Conservation (phyloP, 2,329 filamentous ascomycete species). For the Aspergillus candidus region DNA sequence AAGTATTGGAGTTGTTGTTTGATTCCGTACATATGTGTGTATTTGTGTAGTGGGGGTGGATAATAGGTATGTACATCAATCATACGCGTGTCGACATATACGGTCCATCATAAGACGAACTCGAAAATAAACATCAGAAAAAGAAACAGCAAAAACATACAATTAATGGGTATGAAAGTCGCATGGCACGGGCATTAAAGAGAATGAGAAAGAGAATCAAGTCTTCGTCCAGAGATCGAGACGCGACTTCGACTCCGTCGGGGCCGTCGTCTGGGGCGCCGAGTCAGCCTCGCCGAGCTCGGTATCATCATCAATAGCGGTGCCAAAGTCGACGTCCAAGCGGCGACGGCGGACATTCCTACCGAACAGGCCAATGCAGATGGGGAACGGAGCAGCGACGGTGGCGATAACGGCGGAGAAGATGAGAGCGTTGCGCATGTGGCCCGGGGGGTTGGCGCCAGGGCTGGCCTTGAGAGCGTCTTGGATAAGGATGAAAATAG, state of each 20-base stretch:
- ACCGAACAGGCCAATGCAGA: slow-evolving; percentile 67
- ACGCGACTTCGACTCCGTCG: slow-evolving; percentile 2
- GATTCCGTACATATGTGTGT: too few species aligned
- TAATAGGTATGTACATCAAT: too few species aligned
- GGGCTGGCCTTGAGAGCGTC: slow-evolving; percentile 58
- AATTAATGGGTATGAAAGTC: neutral
- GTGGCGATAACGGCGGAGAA: slow-evolving; percentile 70
- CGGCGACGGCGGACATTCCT: slow-evolving; percentile 35
- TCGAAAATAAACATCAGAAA: too few species aligned
- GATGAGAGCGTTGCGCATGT: slow-evolving; percentile 70
- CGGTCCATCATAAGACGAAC: too few species aligned
- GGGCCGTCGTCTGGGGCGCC: neutral
- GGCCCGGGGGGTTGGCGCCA: slow-evolving; percentile 53
- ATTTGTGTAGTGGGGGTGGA: too few species aligned
- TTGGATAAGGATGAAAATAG: slow-evolving; percentile 75
- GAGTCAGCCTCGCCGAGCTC: neutral
- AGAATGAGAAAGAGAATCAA: neutral
- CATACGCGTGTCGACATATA: too few species aligned
- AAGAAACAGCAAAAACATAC: too few species aligned
- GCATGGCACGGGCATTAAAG: neutral
- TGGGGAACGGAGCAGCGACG: slow-evolving; percentile 58
- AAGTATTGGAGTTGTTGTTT: too few species aligned
- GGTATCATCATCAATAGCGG: slow-evolving; percentile 16
- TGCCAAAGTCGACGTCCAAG: slow-evolving; percentile 35
- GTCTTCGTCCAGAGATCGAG: neutral